phyloP scores from a whole-genome alignment of 805 yeast genomes.

The Monosporozyma siamensis region DNA sequence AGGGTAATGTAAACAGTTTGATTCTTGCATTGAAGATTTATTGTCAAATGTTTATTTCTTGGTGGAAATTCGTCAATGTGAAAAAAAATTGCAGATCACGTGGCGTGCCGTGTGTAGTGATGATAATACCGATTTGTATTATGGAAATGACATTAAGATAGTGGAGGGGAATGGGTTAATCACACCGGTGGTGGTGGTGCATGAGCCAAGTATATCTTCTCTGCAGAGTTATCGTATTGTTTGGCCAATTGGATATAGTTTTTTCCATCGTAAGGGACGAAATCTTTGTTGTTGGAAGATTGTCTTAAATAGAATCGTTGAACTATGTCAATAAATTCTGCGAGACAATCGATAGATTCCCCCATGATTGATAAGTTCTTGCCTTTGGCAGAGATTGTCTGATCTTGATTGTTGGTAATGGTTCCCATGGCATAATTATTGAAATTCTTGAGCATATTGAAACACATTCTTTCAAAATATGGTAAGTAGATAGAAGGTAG shows the following conservation, averaged over 20 bases:
- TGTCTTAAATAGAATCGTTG: slow-evolving; percentile 25
- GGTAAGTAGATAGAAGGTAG: slow-evolving; percentile 37
- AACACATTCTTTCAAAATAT: slow-evolving; percentile 35
- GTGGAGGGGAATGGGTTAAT: not conserved
- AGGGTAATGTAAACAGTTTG: slow-evolving; percentile 3
- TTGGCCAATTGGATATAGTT: slow-evolving; percentile 18
- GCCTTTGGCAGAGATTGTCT: slow-evolving; percentile 16
- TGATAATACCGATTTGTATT: too few relatives aligned
- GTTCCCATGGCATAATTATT: slow-evolving; percentile 32
- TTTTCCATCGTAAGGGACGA: slow-evolving; percentile 15
- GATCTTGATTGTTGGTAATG: slow-evolving; percentile 14
- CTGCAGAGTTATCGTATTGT: slow-evolving; percentile 22
- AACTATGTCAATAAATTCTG: slow-evolving; percentile 28
- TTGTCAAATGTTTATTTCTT: slow-evolving; percentile 2
- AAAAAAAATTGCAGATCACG: not conserved
- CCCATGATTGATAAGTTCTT: slow-evolving; percentile 35
- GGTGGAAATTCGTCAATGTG: not conserved
- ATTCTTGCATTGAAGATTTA: not conserved
- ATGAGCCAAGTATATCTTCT: slow-evolving; percentile 25
- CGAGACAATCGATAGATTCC: slow-evolving; percentile 35
- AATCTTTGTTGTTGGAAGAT: slow-evolving; percentile 18
- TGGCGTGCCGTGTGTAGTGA: not conserved
- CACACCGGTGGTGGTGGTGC: slow-evolving; percentile 26
- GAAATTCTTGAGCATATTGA: slow-evolving; percentile 40
- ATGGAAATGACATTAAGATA: too few relatives aligned